Conservation (phyloP, 2,329 filamentous ascomycete genomes). For the Curvularia verruculosa region DNA sequence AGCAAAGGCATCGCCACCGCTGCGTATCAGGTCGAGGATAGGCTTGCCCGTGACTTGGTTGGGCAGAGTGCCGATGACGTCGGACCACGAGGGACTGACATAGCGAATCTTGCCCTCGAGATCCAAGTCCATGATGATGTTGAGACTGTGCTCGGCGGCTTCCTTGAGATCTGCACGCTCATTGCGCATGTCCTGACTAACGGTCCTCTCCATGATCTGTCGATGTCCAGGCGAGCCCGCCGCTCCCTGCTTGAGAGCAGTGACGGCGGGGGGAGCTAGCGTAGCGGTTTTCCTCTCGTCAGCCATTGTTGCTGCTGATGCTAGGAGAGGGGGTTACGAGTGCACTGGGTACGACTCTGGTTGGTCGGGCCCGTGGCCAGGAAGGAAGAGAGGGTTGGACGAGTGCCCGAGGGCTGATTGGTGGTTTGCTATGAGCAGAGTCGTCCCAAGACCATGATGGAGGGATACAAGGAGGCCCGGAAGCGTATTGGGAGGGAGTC, state of each 20-base stretch:
- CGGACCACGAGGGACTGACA: constrained; percentile 95
- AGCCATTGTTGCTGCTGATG: constrained; percentile 24
- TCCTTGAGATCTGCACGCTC: constrained; percentile 93
- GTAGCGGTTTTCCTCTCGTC: constrained; percentile 39
- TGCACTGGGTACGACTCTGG: constrained; percentile 15
- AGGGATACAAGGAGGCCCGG: constrained; percentile 12
- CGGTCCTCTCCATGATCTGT: constrained; percentile 63
- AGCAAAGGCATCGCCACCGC: constrained; percentile 79
- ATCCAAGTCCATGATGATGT: constrained; percentile 93
- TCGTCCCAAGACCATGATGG: constrained; percentile 44
- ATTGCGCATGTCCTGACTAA: constrained; percentile 89
- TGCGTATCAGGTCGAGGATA: constrained; percentile 81
- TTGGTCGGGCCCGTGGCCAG: constrained; percentile 19
- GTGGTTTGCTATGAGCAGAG: constrained; percentile 37
- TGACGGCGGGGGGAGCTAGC: constrained; percentile 53
- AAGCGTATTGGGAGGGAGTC: constrained; percentile 11
- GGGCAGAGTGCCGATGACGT: constrained; percentile 82
- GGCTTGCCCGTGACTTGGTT: constrained; percentile 75
- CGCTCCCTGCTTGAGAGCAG: constrained; percentile 52
- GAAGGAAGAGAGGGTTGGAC: constrained; percentile 19
- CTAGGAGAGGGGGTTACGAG: constrained; percentile 15
- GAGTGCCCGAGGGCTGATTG: constrained; percentile 40
- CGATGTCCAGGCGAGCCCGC: constrained; percentile 33
- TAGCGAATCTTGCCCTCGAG: constrained; percentile 90
- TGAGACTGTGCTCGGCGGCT: constrained; percentile 93